These are phyloP conservation scores for Termitomyces sp. DNA, from an alignment of 1,284 basidiomycete genomes.

Conservation along the genomic window DNA sequence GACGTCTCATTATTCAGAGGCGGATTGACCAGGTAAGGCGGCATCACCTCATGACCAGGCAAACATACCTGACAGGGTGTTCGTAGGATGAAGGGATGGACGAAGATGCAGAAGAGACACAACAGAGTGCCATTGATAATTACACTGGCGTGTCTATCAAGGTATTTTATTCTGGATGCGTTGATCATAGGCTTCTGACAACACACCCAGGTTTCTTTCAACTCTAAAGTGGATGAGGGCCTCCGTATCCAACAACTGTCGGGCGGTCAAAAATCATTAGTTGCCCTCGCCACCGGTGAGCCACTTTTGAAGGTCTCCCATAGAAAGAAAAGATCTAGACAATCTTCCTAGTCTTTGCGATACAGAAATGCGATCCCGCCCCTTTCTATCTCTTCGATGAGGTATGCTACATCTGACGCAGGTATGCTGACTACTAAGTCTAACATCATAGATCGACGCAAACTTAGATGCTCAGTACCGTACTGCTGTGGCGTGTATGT, in stretches of 20 bases:
- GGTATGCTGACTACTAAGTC: neutral
- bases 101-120: conserved; percentile 64
- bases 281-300: conserved; percentile 87
- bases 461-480: conserved; percentile 98
- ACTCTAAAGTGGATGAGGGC: conserved; percentile 96
- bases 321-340: neutral
- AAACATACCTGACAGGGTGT: neutral
- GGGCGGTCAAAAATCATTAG: conserved; percentile 96
- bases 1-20: conserved; percentile 88
- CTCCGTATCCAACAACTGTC: conserved; percentile 95
- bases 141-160: conserved; percentile 98
- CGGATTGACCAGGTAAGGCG: conserved; percentile 73
- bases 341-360: conserved; percentile 77
- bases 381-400: conserved; percentile 99
- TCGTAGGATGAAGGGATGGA: conserved; percentile 62
- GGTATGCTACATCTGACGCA: conserved; percentile 31
- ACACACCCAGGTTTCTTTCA: conserved; percentile 81
- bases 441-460: conserved; percentile 74
- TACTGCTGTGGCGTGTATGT: conserved; percentile 88
- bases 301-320: neutral
- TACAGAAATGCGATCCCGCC: conserved; percentile 98
- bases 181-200: neutral
- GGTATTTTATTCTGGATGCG: conserved; percentile 30
- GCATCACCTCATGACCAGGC: neutral
- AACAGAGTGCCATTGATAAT: conserved; percentile 80